Evolutionary conservation across 495 filamentous ascomycete species (phyloP).

Genomic region (Penicillium steckii): DNA sequence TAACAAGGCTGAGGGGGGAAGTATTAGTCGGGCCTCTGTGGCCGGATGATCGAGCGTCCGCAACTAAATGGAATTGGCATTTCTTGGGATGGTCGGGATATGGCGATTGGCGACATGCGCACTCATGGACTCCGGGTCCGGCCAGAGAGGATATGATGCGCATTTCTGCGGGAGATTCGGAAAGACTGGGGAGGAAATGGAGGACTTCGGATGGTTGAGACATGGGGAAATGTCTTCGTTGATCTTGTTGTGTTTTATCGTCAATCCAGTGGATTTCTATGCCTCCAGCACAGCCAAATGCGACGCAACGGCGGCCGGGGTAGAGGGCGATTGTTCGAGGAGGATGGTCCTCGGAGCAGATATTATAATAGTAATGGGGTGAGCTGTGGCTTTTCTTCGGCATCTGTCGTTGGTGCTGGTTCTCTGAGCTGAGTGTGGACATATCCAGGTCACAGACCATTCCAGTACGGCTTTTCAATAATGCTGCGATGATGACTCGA

Average conservation of each 20-base stretch:
- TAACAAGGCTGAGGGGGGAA: conserved; percentile 31
- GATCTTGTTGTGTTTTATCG: conserved; percentile 54
- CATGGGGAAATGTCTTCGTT: conserved; percentile 64
- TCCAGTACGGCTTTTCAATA: conserved; percentile 61
- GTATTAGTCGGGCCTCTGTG: conserved; percentile 25
- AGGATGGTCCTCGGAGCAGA: conserved; percentile 65
- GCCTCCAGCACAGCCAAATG: conserved; percentile 66
- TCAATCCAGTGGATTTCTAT: conserved; percentile 76
- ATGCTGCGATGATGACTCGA: conserved; percentile 58
- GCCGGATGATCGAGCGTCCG: conserved; percentile 28
- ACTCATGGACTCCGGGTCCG: conserved; percentile 43
- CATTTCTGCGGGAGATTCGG: conserved; percentile 44
- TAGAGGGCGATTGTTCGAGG: conserved; percentile 69
- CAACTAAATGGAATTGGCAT: conserved; percentile 33
- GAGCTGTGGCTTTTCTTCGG: conserved; percentile 24
- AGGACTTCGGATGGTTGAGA: conserved; percentile 64
- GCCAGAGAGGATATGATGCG: conserved; percentile 68
- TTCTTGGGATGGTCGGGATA: conserved; percentile 22
- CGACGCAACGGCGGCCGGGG: conserved; percentile 65
- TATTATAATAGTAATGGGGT: conserved; percentile 48
- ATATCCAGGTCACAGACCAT: conserved; percentile 57
- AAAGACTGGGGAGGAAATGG: conserved; percentile 62
- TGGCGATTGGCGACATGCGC: conserved; percentile 30
- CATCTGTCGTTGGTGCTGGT: conserved; percentile 9
- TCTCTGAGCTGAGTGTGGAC: conserved; percentile 6